phyloP scores from a whole-genome alignment of 2,329 filamentous ascomycete genomes.

The Emmonsiellopsis sp. region DNA sequence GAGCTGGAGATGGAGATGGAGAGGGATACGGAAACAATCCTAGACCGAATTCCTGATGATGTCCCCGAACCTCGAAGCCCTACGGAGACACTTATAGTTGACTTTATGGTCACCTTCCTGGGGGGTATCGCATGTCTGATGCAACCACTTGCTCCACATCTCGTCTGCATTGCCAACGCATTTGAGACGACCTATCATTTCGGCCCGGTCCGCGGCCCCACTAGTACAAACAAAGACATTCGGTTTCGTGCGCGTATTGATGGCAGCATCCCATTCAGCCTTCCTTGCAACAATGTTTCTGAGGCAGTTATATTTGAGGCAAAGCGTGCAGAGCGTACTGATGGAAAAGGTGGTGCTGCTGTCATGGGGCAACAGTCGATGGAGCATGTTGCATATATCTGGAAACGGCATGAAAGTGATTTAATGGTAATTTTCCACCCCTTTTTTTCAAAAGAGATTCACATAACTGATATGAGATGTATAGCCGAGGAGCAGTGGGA shows the following conservation, averaged over 20 bases:
- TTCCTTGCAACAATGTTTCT: constrained; percentile 1
- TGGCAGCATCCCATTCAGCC: constrained; percentile 10
- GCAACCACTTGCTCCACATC: constrained; percentile 2
- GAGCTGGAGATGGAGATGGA: background rate
- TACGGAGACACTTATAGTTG: constrained; percentile 10
- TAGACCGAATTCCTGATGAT: background rate
- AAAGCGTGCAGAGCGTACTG: constrained; percentile 5
- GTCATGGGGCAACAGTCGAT: constrained; percentile 10
- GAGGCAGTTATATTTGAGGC: constrained; percentile 11
- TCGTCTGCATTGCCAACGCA: constrained; percentile 10
- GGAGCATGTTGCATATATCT: constrained; percentile 12
- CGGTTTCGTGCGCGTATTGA: constrained; percentile 8
- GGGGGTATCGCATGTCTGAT: constrained; percentile 9
- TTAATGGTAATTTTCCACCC: background rate
- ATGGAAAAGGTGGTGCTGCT: background rate
- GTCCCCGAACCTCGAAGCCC: constrained; percentile 8
- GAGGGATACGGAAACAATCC: too few relatives aligned
- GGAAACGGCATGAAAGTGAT: constrained; percentile 8
- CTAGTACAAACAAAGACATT: background rate
- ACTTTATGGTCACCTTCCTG: constrained; percentile 10
- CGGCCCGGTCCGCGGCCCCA: constrained; percentile 4
- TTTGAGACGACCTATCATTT: constrained; percentile 11
- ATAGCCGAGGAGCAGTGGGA: background rate
- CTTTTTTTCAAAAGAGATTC: background rate
- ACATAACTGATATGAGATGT: background rate